Evolutionary conservation across 1,284 basidiomycete genomes (phyloP).

Genomic region (Ustilago bromivora): DNA sequence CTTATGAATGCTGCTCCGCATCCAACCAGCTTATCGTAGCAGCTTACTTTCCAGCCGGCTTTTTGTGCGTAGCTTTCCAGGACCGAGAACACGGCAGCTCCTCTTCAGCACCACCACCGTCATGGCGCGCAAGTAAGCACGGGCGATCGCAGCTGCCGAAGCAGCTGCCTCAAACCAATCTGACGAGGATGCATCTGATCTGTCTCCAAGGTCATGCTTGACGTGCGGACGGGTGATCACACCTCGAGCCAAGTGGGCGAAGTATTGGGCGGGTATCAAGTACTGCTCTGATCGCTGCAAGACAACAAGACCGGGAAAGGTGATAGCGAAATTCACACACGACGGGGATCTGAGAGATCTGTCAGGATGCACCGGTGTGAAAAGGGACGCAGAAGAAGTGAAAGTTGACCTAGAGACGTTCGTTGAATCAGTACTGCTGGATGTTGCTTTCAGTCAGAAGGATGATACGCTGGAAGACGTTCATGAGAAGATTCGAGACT

Average conservation of each 20-base stretch:
- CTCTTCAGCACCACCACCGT: not conserved
- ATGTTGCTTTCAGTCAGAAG: not conserved
- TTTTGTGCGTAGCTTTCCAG: no score
- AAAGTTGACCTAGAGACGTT: conserved; percentile 28
- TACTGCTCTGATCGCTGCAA: conserved; percentile 53
- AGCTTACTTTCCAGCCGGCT: no score
- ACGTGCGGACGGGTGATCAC: conserved; percentile 60
- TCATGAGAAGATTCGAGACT: conserved; percentile 7
- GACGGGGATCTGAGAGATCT: not conserved
- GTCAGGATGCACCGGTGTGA: not conserved
- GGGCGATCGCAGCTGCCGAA: conserved; percentile 34
- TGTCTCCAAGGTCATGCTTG: conserved; percentile 44
- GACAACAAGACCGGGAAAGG: conserved; percentile 18
- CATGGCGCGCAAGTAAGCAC: conserved; percentile 36
- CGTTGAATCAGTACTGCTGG: conserved; percentile 19
- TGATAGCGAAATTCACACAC: not conserved
- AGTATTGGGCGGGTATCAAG: conserved; percentile 54
- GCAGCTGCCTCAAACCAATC: not conserved
- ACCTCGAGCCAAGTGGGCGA: conserved; percentile 58
- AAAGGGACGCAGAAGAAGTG: not conserved
- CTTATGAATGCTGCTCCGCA: no score
- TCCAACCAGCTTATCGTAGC: no score
- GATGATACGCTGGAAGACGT: conserved; percentile 23
- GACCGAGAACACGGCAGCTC: no score
- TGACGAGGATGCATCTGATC: conserved; percentile 4